Percentiles rank a stretch among this genome's conserved stretches.
Conservation (phyloP, 2,329 filamentous ascomycete species). For the Bimuria novae-zelandiae region DNA sequence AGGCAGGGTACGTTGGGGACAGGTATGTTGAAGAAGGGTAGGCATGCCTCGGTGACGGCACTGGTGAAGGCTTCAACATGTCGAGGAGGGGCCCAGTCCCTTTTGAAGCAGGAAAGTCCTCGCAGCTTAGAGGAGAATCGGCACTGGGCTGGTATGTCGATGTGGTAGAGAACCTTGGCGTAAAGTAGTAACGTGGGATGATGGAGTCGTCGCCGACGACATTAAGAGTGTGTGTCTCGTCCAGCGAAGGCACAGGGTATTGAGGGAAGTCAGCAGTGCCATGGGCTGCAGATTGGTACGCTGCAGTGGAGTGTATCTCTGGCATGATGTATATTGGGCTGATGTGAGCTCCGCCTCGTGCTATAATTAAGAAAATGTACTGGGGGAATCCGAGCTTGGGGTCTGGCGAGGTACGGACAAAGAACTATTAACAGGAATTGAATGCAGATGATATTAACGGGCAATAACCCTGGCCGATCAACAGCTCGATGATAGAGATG, state of each 20-base stretch:
- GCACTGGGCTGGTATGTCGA: constrained; percentile 38
- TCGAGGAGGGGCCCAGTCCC: constrained; percentile 62
- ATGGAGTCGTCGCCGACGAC: constrained; percentile 57
- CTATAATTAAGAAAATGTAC: constrained; percentile 44
- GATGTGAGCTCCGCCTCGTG: constrained; percentile 43
- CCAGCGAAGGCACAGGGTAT: constrained; percentile 57
- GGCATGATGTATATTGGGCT: constrained; percentile 50
- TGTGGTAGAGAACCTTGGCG: constrained; percentile 40
- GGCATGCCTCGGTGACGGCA: constrained; percentile 56
- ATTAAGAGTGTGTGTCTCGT: constrained; percentile 63
- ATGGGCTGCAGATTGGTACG: constrained; percentile 49
- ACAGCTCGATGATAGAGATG: constrained; percentile 48
- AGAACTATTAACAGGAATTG: constrained; percentile 29
- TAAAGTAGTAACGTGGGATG: constrained; percentile 45
- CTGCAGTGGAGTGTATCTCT: constrained; percentile 53
- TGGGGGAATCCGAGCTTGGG: constrained; percentile 32
- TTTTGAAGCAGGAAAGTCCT: constrained; percentile 73
- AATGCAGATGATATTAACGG: constrained; percentile 37
- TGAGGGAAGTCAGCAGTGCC: constrained; percentile 31
- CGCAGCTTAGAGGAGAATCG: constrained; percentile 52
- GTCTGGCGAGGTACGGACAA: constrained; percentile 24
- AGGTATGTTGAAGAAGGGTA: constrained; percentile 56
- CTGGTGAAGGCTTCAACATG: constrained; percentile 52
- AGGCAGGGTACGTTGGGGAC: constrained; percentile 54
- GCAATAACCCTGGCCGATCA: constrained; percentile 49